A percentile compares a stretch with the other conserved stretches of the same genome.
These are phyloP conservation scores for Favolaschia claudopus DNA, from an alignment of 768 basidiomycete genomes.

Conservation along the genomic window DNA sequence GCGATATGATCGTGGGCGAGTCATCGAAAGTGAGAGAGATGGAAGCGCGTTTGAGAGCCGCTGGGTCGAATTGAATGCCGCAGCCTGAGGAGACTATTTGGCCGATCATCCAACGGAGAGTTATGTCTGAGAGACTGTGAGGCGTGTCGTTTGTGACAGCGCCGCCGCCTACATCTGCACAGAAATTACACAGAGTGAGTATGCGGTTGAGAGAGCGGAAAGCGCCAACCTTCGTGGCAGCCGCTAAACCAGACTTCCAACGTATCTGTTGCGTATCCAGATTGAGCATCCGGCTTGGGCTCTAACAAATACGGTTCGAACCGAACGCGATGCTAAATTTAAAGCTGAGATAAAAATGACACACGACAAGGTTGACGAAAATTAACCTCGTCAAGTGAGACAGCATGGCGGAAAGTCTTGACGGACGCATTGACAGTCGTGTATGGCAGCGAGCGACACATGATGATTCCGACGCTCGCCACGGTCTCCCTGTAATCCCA, in stretches of 20 bases:
- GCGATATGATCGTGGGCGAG: not conserved
- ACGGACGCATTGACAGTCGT: conserved; percentile 68
- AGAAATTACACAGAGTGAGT: not conserved
- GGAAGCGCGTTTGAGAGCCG: conserved; percentile 53
- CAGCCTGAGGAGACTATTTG: conserved; percentile 65
- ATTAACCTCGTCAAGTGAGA: conserved; percentile 78
- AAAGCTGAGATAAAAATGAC: not conserved
- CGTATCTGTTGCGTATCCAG: too few relatives aligned
- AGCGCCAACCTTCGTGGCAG: conserved; percentile 63
- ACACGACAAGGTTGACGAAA: not conserved
- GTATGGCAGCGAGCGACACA: conserved; percentile 69
- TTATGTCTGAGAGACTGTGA: conserved; percentile 62
- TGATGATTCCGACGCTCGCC: conserved; percentile 74
- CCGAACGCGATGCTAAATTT: conserved; percentile 14
- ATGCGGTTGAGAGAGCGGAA: not conserved
- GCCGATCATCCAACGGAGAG: conserved; percentile 82
- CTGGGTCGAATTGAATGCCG: conserved; percentile 63
- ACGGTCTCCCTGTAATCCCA: conserved; percentile 73
- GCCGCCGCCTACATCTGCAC: conserved; percentile 76
- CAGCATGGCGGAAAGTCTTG: conserved; percentile 77
- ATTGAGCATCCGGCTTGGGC: conserved; percentile 5
- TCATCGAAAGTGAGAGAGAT: conserved; percentile 34
- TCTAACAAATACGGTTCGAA: conserved; percentile 20
- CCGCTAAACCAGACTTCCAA: conserved; percentile 86
- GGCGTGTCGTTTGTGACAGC: conserved; percentile 50